These are phyloP conservation scores for Rhizopogon sp. DNA, from an alignment of 768 basidiomycete species.

Conservation along the genomic window DNA sequence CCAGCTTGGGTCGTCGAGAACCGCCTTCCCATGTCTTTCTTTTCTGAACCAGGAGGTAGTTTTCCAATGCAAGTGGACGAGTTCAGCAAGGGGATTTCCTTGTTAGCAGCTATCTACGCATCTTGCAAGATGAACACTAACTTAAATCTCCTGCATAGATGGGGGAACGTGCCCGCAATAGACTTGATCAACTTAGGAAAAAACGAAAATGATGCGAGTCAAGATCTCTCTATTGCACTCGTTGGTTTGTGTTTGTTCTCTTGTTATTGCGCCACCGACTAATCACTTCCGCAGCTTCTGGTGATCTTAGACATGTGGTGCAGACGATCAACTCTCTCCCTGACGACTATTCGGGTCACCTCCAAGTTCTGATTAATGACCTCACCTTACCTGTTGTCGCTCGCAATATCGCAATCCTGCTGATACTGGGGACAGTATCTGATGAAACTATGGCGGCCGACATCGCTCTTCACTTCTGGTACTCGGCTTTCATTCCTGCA, in stretches of 20 bases:
- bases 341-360: conserved; percentile 31
- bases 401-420: conserved; percentile 40
- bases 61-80: conserved; percentile 13
- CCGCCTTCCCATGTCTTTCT: conserved; percentile 17
- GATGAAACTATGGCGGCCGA: conserved; percentile 34
- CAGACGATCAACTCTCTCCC: conserved; percentile 40
- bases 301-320: conserved; percentile 42
- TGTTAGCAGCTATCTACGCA: conserved; percentile 8
- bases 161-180: conserved; percentile 33
- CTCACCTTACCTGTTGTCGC: conserved; percentile 19
- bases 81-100: conserved; percentile 23
- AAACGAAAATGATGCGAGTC: conserved; percentile 13
- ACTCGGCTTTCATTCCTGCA: conserved; percentile 37
- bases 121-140: not conserved
- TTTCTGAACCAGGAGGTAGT: conserved; percentile 10
- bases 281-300: conserved; percentile 33
- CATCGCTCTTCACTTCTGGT: conserved; percentile 44
- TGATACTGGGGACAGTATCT: conserved; percentile 32
- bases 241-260: conserved; percentile 12
- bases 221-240: conserved; percentile 20
- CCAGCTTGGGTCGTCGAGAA: conserved; percentile 17
- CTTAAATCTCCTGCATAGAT: conserved; percentile 7
- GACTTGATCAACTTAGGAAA: conserved; percentile 25
- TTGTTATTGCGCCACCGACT: not conserved
- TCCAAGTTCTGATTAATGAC: conserved; percentile 41